These are phyloP conservation scores for Pilaira anomala DNA, from an alignment of 192 early-diverging fungal species.

Conservation along the genomic window DNA sequence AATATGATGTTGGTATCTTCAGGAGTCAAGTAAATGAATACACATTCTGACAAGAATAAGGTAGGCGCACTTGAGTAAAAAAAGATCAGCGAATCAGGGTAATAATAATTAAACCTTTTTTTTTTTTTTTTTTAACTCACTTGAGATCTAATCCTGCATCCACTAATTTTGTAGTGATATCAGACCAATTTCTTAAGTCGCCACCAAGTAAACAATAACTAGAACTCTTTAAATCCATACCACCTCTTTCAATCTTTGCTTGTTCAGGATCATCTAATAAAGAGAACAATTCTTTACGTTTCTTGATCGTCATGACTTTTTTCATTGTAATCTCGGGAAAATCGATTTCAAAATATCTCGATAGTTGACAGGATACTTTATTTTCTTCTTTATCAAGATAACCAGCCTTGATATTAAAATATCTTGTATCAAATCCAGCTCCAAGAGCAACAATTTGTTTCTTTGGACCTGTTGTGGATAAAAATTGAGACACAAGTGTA, in stretches of 20 bases:
- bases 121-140: slow-evolving; percentile 29
- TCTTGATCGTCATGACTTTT: slow-evolving; percentile 68
- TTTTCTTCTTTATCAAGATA: not conserved
- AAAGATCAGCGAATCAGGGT: not conserved
- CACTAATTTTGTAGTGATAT: slow-evolving; percentile 59
- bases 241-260: slow-evolving; percentile 53
- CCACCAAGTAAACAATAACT: slow-evolving; percentile 74
- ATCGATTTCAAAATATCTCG: slow-evolving; percentile 85
- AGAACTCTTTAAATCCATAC: slow-evolving; percentile 65
- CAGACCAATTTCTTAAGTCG: slow-evolving; percentile 71
- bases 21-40: slow-evolving; percentile 85
- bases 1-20: slow-evolving; percentile 63
- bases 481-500: slow-evolving; percentile 60
- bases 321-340: slow-evolving; percentile 82
- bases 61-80: slow-evolving; percentile 60
- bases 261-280: slow-evolving; percentile 34
- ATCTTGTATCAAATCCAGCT: slow-evolving; percentile 91
- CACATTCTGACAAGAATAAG: slow-evolving; percentile 90
- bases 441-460: slow-evolving; percentile 88
- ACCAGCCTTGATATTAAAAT: slow-evolving; percentile 68
- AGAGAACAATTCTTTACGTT: slow-evolving; percentile 36
- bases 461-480: slow-evolving; percentile 31
- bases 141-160: slow-evolving; percentile 54
- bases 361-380: slow-evolving; percentile 5
- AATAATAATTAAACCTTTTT: not conserved